Evolutionary conservation across 192 early-diverging fungal species (phyloP).

Genomic region (Coemansia sp.): DNA sequence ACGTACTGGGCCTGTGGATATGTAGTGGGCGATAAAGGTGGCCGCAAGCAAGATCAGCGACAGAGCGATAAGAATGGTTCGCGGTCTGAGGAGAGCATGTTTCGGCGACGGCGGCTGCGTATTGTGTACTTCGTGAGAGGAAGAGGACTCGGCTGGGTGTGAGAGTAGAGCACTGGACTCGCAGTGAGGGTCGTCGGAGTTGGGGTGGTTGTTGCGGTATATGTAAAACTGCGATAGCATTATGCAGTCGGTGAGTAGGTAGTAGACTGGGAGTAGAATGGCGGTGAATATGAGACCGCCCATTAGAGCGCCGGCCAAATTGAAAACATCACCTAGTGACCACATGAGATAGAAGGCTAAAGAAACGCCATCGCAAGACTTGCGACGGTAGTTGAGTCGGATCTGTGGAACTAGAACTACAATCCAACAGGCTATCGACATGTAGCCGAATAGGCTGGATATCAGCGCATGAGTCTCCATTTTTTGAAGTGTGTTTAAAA

Average conservation of each 20-base stretch:
- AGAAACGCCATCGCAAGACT: slow-evolving; percentile 77
- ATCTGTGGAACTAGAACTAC: slow-evolving; percentile 81
- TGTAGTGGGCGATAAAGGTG: slow-evolving; percentile 11
- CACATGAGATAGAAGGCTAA: slow-evolving; percentile 75
- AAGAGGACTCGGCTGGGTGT: neutral
- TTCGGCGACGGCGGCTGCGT: neutral
- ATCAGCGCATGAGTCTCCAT: slow-evolving; percentile 14
- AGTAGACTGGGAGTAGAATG: slow-evolving; percentile 71
- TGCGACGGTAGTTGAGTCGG: slow-evolving; percentile 73
- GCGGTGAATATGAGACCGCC: slow-evolving; percentile 71
- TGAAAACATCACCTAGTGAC: slow-evolving; percentile 79
- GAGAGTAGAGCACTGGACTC: slow-evolving; percentile 19
- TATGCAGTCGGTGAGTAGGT: slow-evolving; percentile 67
- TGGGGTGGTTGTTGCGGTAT: slow-evolving; percentile 49
- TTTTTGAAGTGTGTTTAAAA: neutral
- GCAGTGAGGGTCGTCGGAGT: neutral
- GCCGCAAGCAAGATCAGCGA: neutral
- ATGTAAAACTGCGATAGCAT: slow-evolving; percentile 70
- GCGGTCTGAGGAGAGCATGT: neutral
- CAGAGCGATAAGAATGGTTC: neutral
- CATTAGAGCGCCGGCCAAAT: slow-evolving; percentile 68
- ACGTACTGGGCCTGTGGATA: slow-evolving; percentile 7
- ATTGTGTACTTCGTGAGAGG: neutral
- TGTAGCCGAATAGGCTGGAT: slow-evolving; percentile 58
- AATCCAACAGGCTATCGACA: slow-evolving; percentile 79